Percentiles rank a stretch among this genome's conserved stretches.
These are phyloP conservation scores for Colletotrichum tropicicola DNA, from an alignment of 2,329 filamentous ascomycete species.

Conservation along the genomic window DNA sequence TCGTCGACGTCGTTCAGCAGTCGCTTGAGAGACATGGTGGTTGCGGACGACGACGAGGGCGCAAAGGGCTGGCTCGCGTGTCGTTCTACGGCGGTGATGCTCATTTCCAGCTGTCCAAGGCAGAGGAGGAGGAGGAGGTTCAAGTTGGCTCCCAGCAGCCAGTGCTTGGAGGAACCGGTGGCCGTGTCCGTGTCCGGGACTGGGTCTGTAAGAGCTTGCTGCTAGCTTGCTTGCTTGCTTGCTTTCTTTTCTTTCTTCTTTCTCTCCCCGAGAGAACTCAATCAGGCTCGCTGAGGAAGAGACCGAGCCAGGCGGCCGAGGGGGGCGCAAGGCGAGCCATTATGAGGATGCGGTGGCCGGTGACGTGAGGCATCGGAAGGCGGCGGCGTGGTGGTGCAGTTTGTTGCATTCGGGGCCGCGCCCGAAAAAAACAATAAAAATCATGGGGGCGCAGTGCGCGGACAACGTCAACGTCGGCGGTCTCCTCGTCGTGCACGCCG, in stretches of 20 bases:
- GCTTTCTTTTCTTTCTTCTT: not conserved
- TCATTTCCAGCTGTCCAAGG: not conserved
- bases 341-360: conserved; percentile 10
- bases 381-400: conserved; percentile 5
- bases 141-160: not conserved
- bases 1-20: conserved; percentile 27
- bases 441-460: conserved; percentile 23
- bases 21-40: conserved; percentile 28
- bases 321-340: conserved; percentile 22
- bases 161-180: too few relatives aligned
- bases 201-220: too few relatives aligned
- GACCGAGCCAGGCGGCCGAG: too few relatives aligned
- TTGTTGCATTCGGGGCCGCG: not conserved
- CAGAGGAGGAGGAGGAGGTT: not conserved
- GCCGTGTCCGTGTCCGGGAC: too few relatives aligned
- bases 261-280: not conserved
- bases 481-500: conserved; percentile 14
- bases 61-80: not conserved
- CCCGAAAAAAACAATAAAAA: too few relatives aligned
- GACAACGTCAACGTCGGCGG: not conserved
- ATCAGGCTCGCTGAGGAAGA: not conserved
- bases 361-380: conserved; percentile 22
- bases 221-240: too few relatives aligned
- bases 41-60: not conserved
- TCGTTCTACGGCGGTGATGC: not conserved